Evolutionary conservation across 2,329 filamentous ascomycete species (phyloP), one percentile per base, ranked within the genome.

Genomic region (Aureobasidium uvarum): DNA sequence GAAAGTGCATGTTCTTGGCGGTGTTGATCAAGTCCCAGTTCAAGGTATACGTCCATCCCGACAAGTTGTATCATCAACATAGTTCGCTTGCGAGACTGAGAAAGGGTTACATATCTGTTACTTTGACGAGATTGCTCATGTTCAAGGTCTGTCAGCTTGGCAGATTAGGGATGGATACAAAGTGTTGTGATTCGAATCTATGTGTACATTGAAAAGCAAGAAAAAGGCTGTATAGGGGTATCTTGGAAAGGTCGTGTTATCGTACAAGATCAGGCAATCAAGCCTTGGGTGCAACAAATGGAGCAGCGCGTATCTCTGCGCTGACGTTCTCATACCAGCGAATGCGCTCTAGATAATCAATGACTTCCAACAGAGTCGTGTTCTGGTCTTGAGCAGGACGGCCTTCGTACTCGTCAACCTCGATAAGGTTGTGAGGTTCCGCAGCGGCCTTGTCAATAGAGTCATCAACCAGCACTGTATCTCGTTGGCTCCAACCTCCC

Each of bases 381-480:
- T 63, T 54, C 5, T 45, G 38, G 10, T 36, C 3, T 25, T 63
- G 60, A 1, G 25, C 48, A n/a, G 36, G 11, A 16, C 11, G 23
- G 14, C 23, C 38, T 23, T 8, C 43, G 73, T 95, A 97, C 76
- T 96, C 92, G 0, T 92, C 90, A 25, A 98, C 83, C 69, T 87
- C 81, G 11, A 98, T 78, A 25, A 95, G 82, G 71, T 98, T 98
- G 78, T 86, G 85, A 0, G 95, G 95, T 76, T 99, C 91, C 64
- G 84, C 88, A 31, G 85, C 82, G 0, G 89, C 93, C 80, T 98
- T 99, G 72, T 93, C 83, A 1, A 78, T 71, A 36, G 88, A 91
- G 77, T 98, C 95, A 71, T 99, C 95, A 45, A 98, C 86, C 31
- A 99, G 81, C 7, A 98, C 83, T 0, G 95, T 98, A 76, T 98